Conservation (phyloP, 2,329 filamentous ascomycete genomes). For the Hirsutella minnesotensis region DNA sequence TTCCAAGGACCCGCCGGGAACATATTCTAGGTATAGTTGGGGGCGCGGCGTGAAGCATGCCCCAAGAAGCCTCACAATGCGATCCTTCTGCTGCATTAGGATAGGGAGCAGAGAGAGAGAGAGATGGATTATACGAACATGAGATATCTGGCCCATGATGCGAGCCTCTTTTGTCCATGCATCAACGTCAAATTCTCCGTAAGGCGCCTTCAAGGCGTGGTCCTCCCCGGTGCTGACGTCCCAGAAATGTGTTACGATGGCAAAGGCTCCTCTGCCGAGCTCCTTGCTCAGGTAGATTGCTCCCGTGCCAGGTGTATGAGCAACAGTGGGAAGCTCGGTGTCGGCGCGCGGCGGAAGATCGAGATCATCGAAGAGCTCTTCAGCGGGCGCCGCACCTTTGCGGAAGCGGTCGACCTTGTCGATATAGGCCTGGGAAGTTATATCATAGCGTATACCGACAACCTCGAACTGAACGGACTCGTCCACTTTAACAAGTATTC, state of each 20-base stretch:
- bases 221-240: conserved; percentile 11
- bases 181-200: background rate
- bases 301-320: conserved; percentile 4
- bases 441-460: conserved; percentile 3
- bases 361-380: conserved; percentile 6
- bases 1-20: conserved; percentile 2
- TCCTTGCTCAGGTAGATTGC: conserved; percentile 7
- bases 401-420: conserved; percentile 9
- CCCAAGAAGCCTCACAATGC: conserved; percentile 5
- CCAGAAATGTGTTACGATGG: conserved; percentile 9
- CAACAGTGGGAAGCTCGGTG: conserved; percentile 4
- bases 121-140: conserved; percentile 8
- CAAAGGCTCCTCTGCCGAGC: conserved; percentile 10
- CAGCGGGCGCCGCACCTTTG: conserved; percentile 5
- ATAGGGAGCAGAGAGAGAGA: background rate
- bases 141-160: conserved; percentile 11
- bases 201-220: conserved; percentile 11
- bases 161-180: conserved; percentile 11
- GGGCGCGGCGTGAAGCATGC: background rate
- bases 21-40: conserved; percentile 6
- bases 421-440: conserved; percentile 7
- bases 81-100: conserved; percentile 4
- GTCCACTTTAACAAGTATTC: conserved; percentile 6
- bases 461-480: conserved; percentile 4
- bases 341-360: background rate